Evolutionary conservation across 2,329 filamentous ascomycete species (phyloP), one percentile per base, ranked within the genome.

Genomic region (Penicillium sp.): DNA sequence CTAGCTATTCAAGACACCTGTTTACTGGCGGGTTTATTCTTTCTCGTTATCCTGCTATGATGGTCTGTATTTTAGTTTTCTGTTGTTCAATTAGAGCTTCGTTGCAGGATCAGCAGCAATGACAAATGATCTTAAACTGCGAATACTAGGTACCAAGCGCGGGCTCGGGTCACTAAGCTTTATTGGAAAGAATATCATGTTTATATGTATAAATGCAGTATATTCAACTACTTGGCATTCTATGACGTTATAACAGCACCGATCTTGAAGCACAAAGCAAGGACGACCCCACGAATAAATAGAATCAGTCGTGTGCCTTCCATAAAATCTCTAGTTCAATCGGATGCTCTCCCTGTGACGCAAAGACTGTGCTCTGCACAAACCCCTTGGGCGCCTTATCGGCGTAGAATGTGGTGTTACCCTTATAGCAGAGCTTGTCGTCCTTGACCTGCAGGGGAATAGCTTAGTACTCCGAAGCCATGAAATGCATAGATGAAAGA

Each of bases 331-430:
- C 56, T 20, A 70, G 42, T 32, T 68, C 58, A 41, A 70, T 57
- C 1, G 57, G 58, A 47, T 69, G 67, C 1, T 58, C 57, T 16
- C 44, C 62, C 26, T 58, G 43, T 1, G 66, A 62, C 27, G 59
- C 59, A 40, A 61, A 70, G 27, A 70, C 48, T 29, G 55, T 55
- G 48, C 67, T 69, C 40, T 69, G 62, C 4, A 58, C 58, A 10
- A 51, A 54, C 3, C 67, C 66, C 45, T 67, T 68, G 28, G 68
- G 68, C 11, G 61, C 56, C 31, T 66, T 65, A 28, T 69, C 66
- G 6, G 68, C 66, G 47, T 62, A 70, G 48, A 70, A 70, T 13
- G 58, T 64, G 4, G 64, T 66, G 44, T 64, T 67, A 31, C 58
- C 64, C 13, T 56, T 42, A 40, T 67, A 69, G 20, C 56, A 46